Conservation (phyloP, 2,329 filamentous ascomycete genomes). For the Fusarium sp. region DNA sequence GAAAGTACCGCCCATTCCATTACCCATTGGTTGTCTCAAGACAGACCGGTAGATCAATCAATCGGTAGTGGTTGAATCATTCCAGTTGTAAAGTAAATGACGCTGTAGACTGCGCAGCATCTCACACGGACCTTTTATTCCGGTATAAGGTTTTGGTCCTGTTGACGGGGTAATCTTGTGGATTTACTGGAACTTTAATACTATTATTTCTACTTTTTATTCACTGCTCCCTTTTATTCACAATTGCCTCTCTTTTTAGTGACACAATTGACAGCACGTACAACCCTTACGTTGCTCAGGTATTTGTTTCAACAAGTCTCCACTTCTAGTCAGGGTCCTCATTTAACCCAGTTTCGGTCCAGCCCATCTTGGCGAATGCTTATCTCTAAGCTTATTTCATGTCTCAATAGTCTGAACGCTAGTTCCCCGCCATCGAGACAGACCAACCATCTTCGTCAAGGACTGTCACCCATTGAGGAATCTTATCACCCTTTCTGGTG, state of each 20-base stretch:
- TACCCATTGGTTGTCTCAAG: background rate
- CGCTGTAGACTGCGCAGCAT: too few relatives aligned
- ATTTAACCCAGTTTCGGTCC: background rate
- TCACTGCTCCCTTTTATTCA: too few relatives aligned
- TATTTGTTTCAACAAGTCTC: background rate
- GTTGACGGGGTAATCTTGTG: too few relatives aligned
- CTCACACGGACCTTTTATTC: too few relatives aligned
- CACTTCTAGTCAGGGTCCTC: background rate
- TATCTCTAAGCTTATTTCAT: conserved; percentile 5
- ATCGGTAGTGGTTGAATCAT: background rate
- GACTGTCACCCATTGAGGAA: background rate
- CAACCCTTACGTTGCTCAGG: background rate
- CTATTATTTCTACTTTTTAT: too few relatives aligned
- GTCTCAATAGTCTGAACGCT: conserved; percentile 1
- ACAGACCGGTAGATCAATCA: background rate
- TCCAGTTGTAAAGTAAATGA: background rate
- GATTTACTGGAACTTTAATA: too few relatives aligned
- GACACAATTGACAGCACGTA: too few relatives aligned
- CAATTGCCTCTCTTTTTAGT: too few relatives aligned
- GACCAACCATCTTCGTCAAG: background rate
- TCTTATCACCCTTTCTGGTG: background rate
- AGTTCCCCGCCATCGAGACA: background rate
- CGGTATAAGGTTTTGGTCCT: too few relatives aligned
- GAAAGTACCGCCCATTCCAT: background rate
- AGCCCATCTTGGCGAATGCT: conserved; percentile 12